A percentile compares a stretch with the other conserved stretches of the same genome.
phyloP scores from a whole-genome alignment of 2,329 filamentous ascomycete genomes.

The Gremmenia infestans region DNA sequence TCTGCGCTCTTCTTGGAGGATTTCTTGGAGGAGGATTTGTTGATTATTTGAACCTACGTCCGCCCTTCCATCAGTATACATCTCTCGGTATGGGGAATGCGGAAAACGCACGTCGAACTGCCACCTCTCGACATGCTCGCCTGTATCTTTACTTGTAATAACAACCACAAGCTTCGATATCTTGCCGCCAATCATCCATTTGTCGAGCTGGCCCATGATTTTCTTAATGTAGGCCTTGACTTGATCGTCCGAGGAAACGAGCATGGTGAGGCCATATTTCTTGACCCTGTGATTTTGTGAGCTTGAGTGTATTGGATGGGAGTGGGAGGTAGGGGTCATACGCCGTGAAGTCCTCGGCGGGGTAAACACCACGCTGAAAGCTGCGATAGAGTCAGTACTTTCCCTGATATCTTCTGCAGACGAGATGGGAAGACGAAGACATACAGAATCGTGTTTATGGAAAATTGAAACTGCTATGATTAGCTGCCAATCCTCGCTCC shows the following conservation, averaged over 20 bases:
- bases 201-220: conserved; percentile 96
- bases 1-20: conserved; percentile 48
- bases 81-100: not conserved
- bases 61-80: not conserved
- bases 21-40: conserved; percentile 41
- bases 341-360: conserved; percentile 94
- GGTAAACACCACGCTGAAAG: conserved; percentile 82
- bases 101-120: conserved; percentile 76
- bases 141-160: conserved; percentile 94
- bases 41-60: conserved; percentile 50
- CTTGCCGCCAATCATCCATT: conserved; percentile 96
- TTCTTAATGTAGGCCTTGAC: conserved; percentile 99
- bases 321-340: conserved; percentile 39
- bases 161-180: conserved; percentile 97
- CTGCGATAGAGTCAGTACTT: conserved; percentile 37
- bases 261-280: conserved; percentile 88
- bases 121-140: conserved; percentile 94
- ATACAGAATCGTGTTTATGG: conserved; percentile 92
- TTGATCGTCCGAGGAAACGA: conserved; percentile 92
- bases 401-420: not conserved
- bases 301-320: not conserved
- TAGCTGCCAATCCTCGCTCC: conserved; percentile 4
- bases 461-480: conserved; percentile 77
- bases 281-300: conserved; percentile 60
- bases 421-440: conserved; percentile 24